These are phyloP conservation scores for Patellifolia procumbens DNA, from an alignment of 179 eudicot genomes.

Conservation along the genomic window DNA sequence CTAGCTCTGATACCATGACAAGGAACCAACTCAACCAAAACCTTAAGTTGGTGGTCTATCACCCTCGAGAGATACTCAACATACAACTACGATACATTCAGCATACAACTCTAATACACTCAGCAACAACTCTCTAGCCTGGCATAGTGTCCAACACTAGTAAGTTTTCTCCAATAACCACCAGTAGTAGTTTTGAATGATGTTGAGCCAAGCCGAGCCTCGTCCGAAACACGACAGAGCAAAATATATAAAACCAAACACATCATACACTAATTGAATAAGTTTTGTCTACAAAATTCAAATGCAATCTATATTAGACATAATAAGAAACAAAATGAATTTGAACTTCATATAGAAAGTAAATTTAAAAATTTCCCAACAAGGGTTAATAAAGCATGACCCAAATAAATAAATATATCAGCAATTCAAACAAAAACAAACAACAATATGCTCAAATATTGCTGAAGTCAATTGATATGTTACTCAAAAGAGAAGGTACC, in stretches of 20 bases:
- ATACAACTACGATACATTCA: too few relatives aligned
- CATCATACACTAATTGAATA: too few relatives aligned
- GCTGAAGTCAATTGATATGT: neutral
- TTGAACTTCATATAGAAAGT: too few relatives aligned
- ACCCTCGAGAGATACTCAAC: too few relatives aligned
- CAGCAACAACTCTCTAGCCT: neutral
- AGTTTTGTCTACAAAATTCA: neutral
- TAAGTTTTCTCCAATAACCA: neutral
- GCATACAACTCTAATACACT: too few relatives aligned
- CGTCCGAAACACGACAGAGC: too few relatives aligned
- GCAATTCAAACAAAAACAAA: neutral
- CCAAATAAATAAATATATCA: neutral
- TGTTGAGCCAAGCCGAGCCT: too few relatives aligned
- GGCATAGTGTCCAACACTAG: neutral
- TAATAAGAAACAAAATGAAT: neutral
- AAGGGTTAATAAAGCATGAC: neutral
- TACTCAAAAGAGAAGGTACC: slow-evolving; percentile 26
- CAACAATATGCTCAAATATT: too few relatives aligned
- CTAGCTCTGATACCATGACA: too few relatives aligned
- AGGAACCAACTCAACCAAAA: too few relatives aligned
- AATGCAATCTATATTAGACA: neutral
- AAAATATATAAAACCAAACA: too few relatives aligned
- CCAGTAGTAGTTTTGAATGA: neutral
- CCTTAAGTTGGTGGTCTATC: too few relatives aligned
- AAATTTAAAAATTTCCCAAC: neutral